phyloP scores from a whole-genome alignment of 2,329 filamentous ascomycete species.

The Fusarium sp. region DNA sequence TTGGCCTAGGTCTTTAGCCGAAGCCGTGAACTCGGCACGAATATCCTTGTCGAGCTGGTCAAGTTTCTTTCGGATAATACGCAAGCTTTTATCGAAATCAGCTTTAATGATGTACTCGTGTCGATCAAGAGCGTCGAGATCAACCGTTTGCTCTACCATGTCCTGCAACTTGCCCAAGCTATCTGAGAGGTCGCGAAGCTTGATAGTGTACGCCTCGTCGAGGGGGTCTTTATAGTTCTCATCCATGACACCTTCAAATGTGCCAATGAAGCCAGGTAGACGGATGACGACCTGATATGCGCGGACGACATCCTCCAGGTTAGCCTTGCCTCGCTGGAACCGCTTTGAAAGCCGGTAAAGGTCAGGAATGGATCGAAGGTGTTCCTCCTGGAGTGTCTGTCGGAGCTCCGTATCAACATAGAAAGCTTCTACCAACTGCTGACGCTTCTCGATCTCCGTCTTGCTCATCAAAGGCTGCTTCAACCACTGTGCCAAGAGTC shows the following conservation, averaged over 20 bases:
- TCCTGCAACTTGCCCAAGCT: constrained; percentile 88
- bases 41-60: constrained; percentile 86
- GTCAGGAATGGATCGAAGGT: constrained; percentile 91
- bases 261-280: constrained; percentile 87
- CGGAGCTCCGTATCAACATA: constrained; percentile 90
- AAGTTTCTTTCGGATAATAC: constrained; percentile 89
- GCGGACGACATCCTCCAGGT: constrained; percentile 92
- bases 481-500: constrained; percentile 92
- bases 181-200: constrained; percentile 79
- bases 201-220: constrained; percentile 86
- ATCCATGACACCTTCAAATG: constrained; percentile 93
- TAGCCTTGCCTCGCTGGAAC: constrained; percentile 91
- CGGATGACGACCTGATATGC: constrained; percentile 95
- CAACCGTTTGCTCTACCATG: constrained; percentile 98
- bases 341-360: constrained; percentile 93
- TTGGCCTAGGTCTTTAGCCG: constrained; percentile 83
- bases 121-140: constrained; percentile 92
- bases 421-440: constrained; percentile 95
- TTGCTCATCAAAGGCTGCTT: constrained; percentile 97
- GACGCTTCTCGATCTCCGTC: constrained; percentile 86
- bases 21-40: constrained; percentile 79
- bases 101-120: constrained; percentile 99
- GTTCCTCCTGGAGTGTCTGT: constrained; percentile 96
- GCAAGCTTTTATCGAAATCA: constrained; percentile 90
- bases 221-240: constrained; percentile 89